These are phyloP conservation scores for Fusarium begoniae DNA, from an alignment of 2,329 filamentous ascomycete genomes.

Conservation along the genomic window DNA sequence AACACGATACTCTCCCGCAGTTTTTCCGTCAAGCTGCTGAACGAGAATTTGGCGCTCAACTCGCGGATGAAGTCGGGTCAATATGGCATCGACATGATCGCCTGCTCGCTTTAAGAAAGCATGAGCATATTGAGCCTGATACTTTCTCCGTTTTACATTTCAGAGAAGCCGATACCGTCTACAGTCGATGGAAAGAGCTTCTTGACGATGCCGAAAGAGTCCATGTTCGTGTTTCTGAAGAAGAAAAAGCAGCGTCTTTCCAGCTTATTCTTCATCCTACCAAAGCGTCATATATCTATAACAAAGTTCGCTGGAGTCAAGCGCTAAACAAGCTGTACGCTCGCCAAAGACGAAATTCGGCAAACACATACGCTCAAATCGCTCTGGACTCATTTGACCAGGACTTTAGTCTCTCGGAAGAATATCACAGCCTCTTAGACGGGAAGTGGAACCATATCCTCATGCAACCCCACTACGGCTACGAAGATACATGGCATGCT, in stretches of 20 bases:
- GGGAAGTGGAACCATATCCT: slow-evolving; percentile 68
- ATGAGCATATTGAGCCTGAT: slow-evolving; percentile 64
- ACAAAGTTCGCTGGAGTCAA: slow-evolving; percentile 53
- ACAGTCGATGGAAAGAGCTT: slow-evolving; percentile 61
- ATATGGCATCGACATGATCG: slow-evolving; percentile 61
- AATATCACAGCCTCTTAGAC: slow-evolving; percentile 59
- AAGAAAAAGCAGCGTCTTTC: slow-evolving; percentile 62
- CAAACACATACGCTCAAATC: slow-evolving; percentile 58
- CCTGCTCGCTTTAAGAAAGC: slow-evolving; percentile 60
- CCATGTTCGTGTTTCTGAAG: slow-evolving; percentile 51
- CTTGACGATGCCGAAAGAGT: slow-evolving; percentile 53
- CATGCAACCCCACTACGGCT: slow-evolving; percentile 59
- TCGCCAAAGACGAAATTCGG: slow-evolving; percentile 61
- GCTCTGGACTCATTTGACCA: slow-evolving; percentile 60
- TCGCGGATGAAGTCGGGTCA: slow-evolving; percentile 54
- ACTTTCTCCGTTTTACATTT: slow-evolving; percentile 68
- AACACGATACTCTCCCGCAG: slow-evolving; percentile 47
- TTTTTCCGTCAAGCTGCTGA: slow-evolving; percentile 59
- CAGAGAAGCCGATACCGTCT: slow-evolving; percentile 59
- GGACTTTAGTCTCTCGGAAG: slow-evolving; percentile 59
- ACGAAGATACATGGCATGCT: slow-evolving; percentile 64
- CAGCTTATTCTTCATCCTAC: slow-evolving; percentile 67
- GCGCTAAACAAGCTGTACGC: slow-evolving; percentile 62
- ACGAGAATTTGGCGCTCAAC: slow-evolving; percentile 57
- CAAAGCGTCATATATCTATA: slow-evolving; percentile 61